A percentile compares a stretch with the other conserved stretches of the same genome.
Evolutionary conservation across 768 basidiomycete species (phyloP).

Genomic region (Termitomyces sp.): DNA sequence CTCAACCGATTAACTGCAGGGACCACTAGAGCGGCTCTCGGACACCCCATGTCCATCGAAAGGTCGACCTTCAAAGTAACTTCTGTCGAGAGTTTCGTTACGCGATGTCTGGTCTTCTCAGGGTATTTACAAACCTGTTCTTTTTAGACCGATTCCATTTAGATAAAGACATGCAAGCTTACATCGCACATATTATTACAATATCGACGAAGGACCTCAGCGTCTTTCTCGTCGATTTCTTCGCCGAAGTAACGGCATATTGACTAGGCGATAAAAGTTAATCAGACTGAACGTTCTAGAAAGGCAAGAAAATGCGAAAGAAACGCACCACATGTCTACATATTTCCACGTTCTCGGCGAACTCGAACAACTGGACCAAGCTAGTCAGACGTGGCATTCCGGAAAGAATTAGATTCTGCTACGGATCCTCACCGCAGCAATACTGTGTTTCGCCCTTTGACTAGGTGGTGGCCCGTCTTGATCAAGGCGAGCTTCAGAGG

Average conservation of each 20-base stretch:
- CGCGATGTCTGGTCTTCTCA: constrained; percentile 52
- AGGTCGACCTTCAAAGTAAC: constrained; percentile 19
- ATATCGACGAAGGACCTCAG: constrained; percentile 40
- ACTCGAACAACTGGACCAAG: constrained; percentile 30
- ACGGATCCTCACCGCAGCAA: constrained; percentile 46
- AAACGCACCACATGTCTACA: constrained; percentile 71
- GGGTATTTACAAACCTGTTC: constrained; percentile 75
- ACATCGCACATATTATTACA: constrained; percentile 85
- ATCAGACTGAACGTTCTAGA: background rate
- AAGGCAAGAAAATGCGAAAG: background rate
- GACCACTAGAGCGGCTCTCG: background rate
- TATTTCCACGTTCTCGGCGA: constrained; percentile 52
- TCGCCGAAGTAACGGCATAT: constrained; percentile 86
- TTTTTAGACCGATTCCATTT: background rate
- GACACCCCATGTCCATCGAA: constrained; percentile 12
- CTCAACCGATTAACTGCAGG: background rate
- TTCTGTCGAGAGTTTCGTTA: constrained; percentile 43
- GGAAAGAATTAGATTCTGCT: background rate
- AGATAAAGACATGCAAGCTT: constrained; percentile 15
- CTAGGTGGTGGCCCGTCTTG: constrained; percentile 58
- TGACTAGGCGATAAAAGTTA: constrained; percentile 33
- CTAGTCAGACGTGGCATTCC: background rate
- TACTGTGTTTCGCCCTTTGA: constrained; percentile 62
- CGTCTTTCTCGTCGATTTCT: constrained; percentile 45
- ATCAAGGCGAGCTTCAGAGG: constrained; percentile 45